Conservation (phyloP, 805 yeast genomes). For the Starmerella stigmatis region DNA sequence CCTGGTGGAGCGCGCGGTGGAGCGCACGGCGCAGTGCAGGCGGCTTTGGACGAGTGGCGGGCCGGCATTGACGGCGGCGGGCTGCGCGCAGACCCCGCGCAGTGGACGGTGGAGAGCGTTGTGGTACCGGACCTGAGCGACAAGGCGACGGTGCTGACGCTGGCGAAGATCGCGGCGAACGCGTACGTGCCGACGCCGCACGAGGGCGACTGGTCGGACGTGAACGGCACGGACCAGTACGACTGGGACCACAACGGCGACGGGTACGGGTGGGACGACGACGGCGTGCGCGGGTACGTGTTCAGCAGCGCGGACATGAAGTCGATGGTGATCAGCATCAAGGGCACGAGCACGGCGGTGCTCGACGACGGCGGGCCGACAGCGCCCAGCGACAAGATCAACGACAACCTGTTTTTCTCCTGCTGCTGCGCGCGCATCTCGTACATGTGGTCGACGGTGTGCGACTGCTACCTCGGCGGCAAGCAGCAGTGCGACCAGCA, state of each 20-base stretch:
- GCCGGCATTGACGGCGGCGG: constrained; percentile 3
- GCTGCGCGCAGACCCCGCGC: constrained; percentile 4
- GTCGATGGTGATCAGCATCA: constrained; percentile 64
- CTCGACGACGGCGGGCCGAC: constrained; percentile 52
- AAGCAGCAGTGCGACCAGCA: constrained; percentile 64
- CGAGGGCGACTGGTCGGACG: constrained; percentile 80
- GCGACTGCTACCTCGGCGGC: constrained; percentile 76
- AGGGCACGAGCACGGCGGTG: constrained; percentile 85
- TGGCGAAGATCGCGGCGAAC: constrained; percentile 81
- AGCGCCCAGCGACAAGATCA: constrained; percentile 64
- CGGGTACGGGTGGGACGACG: constrained; percentile 77
- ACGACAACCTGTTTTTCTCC: constrained; percentile 81
- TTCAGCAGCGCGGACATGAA: constrained; percentile 52
- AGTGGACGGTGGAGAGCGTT: constrained; percentile 9
- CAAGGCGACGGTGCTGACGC: constrained; percentile 54
- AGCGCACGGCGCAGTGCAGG: background rate
- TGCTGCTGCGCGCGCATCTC: constrained; percentile 94
- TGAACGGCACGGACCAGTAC: constrained; percentile 32
- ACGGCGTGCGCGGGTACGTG: constrained; percentile 84
- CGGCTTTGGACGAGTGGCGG: constrained; percentile 14
- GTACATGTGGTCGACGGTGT: constrained; percentile 86
- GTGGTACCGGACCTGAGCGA: constrained; percentile 66
- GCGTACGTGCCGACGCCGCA: constrained; percentile 76
- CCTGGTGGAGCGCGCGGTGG: no score
- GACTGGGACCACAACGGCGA: constrained; percentile 44